Evolutionary conservation across 2,329 filamentous ascomycete genomes (phyloP).

Genomic region (Macrophomina pseudophaseolina): DNA sequence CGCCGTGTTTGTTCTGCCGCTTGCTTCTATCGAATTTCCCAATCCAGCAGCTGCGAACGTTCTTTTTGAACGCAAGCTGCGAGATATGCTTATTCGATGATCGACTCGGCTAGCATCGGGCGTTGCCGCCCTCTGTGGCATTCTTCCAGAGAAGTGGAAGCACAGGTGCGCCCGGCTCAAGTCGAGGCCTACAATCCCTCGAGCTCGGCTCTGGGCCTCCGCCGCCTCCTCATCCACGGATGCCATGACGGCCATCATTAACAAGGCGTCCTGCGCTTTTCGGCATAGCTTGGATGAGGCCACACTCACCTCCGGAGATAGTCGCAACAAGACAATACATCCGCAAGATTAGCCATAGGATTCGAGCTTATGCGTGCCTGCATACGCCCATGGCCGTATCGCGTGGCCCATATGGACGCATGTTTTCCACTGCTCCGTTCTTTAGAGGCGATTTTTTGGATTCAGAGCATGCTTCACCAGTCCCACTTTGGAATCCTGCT

Average conservation of each 20-base stretch:
- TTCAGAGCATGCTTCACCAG: too few species aligned
- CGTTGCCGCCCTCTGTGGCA: not conserved
- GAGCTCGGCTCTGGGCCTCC: slow-evolving; percentile 4
- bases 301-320: not conserved
- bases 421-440: too few species aligned
- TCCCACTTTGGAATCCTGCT: too few species aligned
- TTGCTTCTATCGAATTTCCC: not conserved
- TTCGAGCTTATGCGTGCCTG: too few species aligned
- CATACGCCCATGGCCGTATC: too few species aligned
- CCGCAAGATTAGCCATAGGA: too few species aligned
- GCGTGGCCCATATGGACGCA: too few species aligned
- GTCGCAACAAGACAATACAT: too few species aligned
- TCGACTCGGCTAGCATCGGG: slow-evolving; percentile 13
- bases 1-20: slow-evolving; percentile 5
- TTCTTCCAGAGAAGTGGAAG: slow-evolving; percentile 7
- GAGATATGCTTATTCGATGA: not conserved
- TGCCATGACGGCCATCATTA: slow-evolving; percentile 36
- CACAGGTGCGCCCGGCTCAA: not conserved
- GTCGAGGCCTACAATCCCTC: not conserved
- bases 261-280: slow-evolving; percentile 31
- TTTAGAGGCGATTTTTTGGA: too few species aligned
- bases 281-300: not conserved
- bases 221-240: slow-evolving; percentile 33
- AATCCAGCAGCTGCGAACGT: slow-evolving; percentile 16
- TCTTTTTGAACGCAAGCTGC: not conserved